These are phyloP conservation scores for Moesziomyces antarcticus DNA, from an alignment of 1,284 basidiomycete genomes.

Conservation along the genomic window DNA sequence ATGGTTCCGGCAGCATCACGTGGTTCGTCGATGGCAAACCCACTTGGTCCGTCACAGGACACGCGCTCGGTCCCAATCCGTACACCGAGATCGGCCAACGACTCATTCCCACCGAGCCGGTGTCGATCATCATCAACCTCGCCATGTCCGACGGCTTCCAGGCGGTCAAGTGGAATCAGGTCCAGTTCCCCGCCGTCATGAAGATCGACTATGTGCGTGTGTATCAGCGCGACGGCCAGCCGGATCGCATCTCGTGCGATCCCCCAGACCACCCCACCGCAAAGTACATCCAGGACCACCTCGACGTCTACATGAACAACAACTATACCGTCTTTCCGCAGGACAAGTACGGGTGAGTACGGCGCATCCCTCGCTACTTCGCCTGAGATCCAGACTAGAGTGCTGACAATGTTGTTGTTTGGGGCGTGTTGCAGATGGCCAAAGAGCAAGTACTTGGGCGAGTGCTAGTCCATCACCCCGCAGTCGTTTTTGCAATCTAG, in stretches of 20 bases:
- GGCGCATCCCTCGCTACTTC: no score
- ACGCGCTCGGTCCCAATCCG: conserved; percentile 26
- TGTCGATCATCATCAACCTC: conserved; percentile 58
- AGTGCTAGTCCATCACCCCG: conserved; percentile 16
- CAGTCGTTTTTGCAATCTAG: no score
- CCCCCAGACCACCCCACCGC: conserved; percentile 61
- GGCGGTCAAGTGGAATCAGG: conserved; percentile 25
- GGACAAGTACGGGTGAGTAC: conserved; percentile 29
- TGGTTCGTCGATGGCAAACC: conserved; percentile 62
- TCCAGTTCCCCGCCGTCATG: conserved; percentile 70
- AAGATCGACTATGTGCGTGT: conserved; percentile 57
- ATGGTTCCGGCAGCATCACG: conserved; percentile 56
- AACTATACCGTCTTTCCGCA: conserved; percentile 36
- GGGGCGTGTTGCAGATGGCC: conserved; percentile 44
- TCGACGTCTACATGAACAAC: conserved; percentile 59
- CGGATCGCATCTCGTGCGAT: conserved; percentile 53
- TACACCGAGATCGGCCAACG: conserved; percentile 53
- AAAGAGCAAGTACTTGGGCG: conserved; percentile 45
- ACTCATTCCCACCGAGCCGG: conserved; percentile 57
- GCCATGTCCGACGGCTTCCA: conserved; percentile 61
- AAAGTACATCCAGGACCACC: conserved; percentile 61
- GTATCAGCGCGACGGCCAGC: conserved; percentile 52
- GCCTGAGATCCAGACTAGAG: neutral
- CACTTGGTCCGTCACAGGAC: conserved; percentile 54
- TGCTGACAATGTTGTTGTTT: conserved; percentile 30